Evolutionary conservation across 2,329 filamentous ascomycete species (phyloP), one percentile per base, ranked within the genome.

Genomic region (Cucurbitaria berberidis): DNA sequence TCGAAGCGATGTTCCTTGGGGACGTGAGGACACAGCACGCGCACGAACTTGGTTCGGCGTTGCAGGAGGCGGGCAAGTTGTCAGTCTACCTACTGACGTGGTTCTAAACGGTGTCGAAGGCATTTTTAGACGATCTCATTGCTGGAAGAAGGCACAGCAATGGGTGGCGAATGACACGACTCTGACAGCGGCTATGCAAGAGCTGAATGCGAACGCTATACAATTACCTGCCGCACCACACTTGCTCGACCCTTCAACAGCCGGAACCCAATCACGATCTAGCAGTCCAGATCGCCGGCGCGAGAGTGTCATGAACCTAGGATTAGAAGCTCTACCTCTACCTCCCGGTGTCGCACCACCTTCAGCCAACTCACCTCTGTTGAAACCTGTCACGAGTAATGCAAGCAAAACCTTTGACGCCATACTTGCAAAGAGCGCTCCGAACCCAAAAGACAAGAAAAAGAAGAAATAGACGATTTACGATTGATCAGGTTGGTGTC

Each of bases 41-140:
- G 78, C 85, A 42, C 82, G 88, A 13, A 85, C 86, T 66, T 91
- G 89, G 89, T 91, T 90, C 73, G 85, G 89, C 60, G 85, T 90
- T 5, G 86, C 89, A 2, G 90, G 89, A 32, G 82, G 84, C 34
- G 80, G 80, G 21, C 83, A 82, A 36, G 80, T 88, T 8, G 86
- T 89, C 36, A 82, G 77, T 55, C 72, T 89, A 5, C 86, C 87
- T 1, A 82, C 81, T 0, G 86, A 89, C 64, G 76, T 88, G 22
- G 83, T 89, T 38, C 83, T 87, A 59, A 82, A 89, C 62, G 84
- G 87, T 16, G 82, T 87, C 1, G 87, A 90, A 66, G 86, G 84
- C 39, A 82, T 88, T 38, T 90, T 89, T 71, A 81, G 84, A 15
- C 83, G 87, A 36, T 87, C 84, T 55, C 87, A 90, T 68, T 89